Evolutionary conservation across 192 early-diverging fungal genomes (phyloP).

Genomic region (Coemansia brasiliensis): DNA sequence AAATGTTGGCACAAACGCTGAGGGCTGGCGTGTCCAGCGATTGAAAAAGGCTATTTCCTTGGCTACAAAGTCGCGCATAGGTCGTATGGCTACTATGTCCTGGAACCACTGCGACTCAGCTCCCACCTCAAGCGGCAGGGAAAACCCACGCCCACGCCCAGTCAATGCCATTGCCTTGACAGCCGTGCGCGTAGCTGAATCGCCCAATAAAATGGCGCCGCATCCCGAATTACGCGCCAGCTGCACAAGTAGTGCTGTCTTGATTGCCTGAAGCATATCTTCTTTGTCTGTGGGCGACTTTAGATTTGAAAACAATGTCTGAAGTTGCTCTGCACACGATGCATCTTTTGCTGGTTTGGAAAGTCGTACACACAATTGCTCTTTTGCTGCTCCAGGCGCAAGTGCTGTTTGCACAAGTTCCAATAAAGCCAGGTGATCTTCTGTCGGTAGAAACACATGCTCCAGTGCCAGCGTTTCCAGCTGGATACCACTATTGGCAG

Average conservation of each 20-base stretch:
- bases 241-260: constrained; percentile 57
- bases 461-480: constrained; percentile 61
- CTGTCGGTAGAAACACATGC: constrained; percentile 58
- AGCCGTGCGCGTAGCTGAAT: constrained; percentile 78
- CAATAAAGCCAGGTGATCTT: constrained; percentile 12
- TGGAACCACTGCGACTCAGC: constrained; percentile 59
- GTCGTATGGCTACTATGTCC: constrained; percentile 63
- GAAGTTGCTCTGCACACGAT: constrained; percentile 45
- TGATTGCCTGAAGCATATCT: constrained; percentile 67
- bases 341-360: background rate
- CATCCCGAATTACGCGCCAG: constrained; percentile 58
- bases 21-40: constrained; percentile 44
- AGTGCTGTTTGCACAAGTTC: constrained; percentile 15
- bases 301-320: constrained; percentile 56
- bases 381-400: constrained; percentile 11
- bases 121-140: constrained; percentile 73
- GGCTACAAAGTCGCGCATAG: constrained; percentile 75
- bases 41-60: constrained; percentile 82
- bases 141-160: constrained; percentile 84
- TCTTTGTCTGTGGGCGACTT: constrained; percentile 68
- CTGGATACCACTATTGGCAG: constrained; percentile 35
- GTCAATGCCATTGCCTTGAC: constrained; percentile 74
- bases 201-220: constrained; percentile 66
- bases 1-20: constrained; percentile 50
- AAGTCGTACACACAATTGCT: constrained; percentile 24